Conservation (phyloP, 352 stramenopile genomes). For the Globisporangium emineosum region DNA sequence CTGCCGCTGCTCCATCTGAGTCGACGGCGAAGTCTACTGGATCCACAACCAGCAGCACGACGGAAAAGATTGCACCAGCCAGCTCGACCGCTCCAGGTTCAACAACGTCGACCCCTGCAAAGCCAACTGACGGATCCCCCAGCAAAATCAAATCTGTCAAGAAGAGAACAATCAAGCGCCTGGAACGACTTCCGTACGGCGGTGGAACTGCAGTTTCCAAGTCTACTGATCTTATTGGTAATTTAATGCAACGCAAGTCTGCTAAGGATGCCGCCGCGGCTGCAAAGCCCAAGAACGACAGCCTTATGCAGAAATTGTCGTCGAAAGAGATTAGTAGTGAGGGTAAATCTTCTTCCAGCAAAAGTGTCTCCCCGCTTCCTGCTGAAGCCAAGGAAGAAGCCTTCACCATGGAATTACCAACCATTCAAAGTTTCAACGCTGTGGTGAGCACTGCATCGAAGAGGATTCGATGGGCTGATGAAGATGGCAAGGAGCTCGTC, state of each 20-base stretch:
- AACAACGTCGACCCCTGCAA: slow-evolving; percentile 5
- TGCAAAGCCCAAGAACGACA: slow-evolving; percentile 34
- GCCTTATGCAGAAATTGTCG: slow-evolving; percentile 17
- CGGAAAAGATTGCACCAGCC: not conserved
- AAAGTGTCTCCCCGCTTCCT: slow-evolving; percentile 18
- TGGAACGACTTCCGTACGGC: slow-evolving; percentile 68
- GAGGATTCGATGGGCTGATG: slow-evolving; percentile 80
- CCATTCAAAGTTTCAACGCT: slow-evolving; percentile 82
- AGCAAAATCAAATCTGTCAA: slow-evolving; percentile 52
- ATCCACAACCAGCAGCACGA: not conserved
- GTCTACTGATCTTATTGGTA: slow-evolving; percentile 78
- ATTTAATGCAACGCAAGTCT: slow-evolving; percentile 82
- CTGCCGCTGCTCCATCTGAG: slow-evolving; percentile 13
- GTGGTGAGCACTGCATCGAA: slow-evolving; percentile 37
- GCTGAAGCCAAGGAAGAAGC: slow-evolving; percentile 35
- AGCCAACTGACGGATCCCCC: slow-evolving; percentile 14
- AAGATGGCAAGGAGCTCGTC: slow-evolving; percentile 69
- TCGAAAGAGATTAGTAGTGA: slow-evolving; percentile 17
- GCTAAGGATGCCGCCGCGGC: slow-evolving; percentile 48
- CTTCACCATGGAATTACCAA: slow-evolving; percentile 57
- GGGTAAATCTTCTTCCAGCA: slow-evolving; percentile 9
- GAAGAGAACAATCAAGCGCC: slow-evolving; percentile 70
- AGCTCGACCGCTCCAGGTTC: not conserved
- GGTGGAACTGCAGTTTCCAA: slow-evolving; percentile 57
- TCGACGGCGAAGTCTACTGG: not conserved